Evolutionary conservation across 768 basidiomycete species (phyloP).

Genomic region (Gyrodon lividus): DNA sequence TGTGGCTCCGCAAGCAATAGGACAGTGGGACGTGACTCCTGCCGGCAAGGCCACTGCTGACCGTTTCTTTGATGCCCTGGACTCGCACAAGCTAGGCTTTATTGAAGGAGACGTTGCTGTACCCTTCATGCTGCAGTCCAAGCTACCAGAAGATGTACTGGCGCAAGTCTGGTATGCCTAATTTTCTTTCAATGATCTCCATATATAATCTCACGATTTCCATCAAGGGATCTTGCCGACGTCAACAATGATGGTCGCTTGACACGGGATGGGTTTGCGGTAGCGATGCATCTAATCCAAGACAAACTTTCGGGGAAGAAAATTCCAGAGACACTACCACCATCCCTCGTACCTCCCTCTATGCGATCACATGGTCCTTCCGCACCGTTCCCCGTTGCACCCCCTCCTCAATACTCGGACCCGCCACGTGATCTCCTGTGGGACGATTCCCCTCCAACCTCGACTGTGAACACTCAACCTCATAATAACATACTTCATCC

Average conservation of each 20-base stretch:
- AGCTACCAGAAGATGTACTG: constrained; percentile 76
- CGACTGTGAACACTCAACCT: constrained; percentile 39
- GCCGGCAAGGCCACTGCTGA: constrained; percentile 79
- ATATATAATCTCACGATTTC: neutral
- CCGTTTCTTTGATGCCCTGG: constrained; percentile 78
- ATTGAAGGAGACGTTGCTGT: constrained; percentile 95
- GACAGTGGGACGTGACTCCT: constrained; percentile 80
- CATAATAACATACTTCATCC: constrained; percentile 28
- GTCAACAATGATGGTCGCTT: constrained; percentile 84
- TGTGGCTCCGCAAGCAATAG: constrained; percentile 23
- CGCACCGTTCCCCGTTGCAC: constrained; percentile 38
- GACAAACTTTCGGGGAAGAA: constrained; percentile 78
- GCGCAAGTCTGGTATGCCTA: constrained; percentile 83
- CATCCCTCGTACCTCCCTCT: constrained; percentile 77
- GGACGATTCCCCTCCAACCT: constrained; percentile 51
- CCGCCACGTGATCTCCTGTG: constrained; percentile 47
- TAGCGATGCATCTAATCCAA: constrained; percentile 93
- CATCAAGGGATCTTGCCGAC: constrained; percentile 86
- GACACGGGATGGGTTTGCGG: constrained; percentile 90
- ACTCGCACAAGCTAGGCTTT: constrained; percentile 68
- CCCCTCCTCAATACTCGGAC: constrained; percentile 36
- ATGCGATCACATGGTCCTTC: constrained; percentile 49
- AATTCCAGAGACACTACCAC: constrained; percentile 68
- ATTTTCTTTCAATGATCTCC: neutral
- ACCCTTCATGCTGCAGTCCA: constrained; percentile 91